A percentile compares a stretch with the other conserved stretches of the same genome.
Evolutionary conservation across 257 asterid genomes (phyloP).

Genomic region (Solanum chmielewskii): DNA sequence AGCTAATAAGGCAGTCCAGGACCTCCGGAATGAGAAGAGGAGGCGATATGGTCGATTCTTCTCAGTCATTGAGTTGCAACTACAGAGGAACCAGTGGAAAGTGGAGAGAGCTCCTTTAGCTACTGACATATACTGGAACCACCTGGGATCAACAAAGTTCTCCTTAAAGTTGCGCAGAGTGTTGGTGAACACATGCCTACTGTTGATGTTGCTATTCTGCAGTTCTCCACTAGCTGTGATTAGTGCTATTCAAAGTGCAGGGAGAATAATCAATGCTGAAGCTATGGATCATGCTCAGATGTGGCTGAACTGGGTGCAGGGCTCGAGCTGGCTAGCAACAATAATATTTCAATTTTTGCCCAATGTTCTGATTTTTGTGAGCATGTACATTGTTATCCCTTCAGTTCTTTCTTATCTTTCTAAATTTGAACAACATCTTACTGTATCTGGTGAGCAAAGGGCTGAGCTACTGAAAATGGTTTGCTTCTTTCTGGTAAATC

Average conservation of each 20-base stretch:
- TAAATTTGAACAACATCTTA: conserved; percentile 83
- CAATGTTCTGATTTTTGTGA: conserved; percentile 78
- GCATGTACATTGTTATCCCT: conserved; percentile 91
- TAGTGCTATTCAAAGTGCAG: conserved; percentile 77
- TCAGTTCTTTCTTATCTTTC: conserved; percentile 92
- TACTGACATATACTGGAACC: conserved; percentile 96
- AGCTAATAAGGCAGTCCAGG: conserved; percentile 89
- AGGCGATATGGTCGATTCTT: conserved; percentile 79
- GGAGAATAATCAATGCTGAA: conserved; percentile 85
- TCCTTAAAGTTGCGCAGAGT: conserved; percentile 68
- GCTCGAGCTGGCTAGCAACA: conserved; percentile 90
- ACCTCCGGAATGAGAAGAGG: conserved; percentile 73
- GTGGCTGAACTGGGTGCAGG: conserved; percentile 92
- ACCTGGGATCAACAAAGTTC: conserved; percentile 84
- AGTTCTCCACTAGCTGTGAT: conserved; percentile 94
- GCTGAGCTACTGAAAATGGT: conserved; percentile 95
- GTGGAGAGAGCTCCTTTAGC: conserved; percentile 97
- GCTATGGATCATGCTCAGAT: conserved; percentile 87
- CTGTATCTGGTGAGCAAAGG: conserved; percentile 92
- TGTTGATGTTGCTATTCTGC: conserved; percentile 82
- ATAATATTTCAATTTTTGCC: conserved; percentile 91
- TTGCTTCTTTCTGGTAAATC: conserved; percentile 91
- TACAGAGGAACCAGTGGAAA: conserved; percentile 95
- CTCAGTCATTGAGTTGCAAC: conserved; percentile 73
- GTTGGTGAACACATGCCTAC: conserved; percentile 66